Percentiles rank a stretch among this genome's conserved stretches.
These are phyloP conservation scores for Populus hybrid DNA, from an alignment of 441 rosid genomes.

Conservation along the genomic window DNA sequence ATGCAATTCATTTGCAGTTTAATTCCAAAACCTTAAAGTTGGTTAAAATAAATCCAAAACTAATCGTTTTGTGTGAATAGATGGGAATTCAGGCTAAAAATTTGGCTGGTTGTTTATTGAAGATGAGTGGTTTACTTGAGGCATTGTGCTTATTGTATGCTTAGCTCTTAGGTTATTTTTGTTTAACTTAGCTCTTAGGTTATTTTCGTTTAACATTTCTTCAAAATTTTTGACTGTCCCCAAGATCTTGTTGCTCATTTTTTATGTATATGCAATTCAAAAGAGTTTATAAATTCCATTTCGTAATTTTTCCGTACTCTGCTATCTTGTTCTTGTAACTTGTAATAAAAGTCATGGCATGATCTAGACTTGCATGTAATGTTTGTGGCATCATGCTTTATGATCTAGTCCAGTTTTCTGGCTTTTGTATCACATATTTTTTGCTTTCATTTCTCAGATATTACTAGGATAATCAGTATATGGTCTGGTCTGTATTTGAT, in stretches of 20 bases:
- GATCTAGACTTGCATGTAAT: not conserved
- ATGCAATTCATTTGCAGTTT: no score
- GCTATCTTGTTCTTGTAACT: not conserved
- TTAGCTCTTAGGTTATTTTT: no score
- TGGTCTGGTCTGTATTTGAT: not conserved
- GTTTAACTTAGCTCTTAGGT: no score
- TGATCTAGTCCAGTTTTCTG: not conserved
- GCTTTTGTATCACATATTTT: not conserved
- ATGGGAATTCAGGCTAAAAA: no score
- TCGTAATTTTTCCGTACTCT: not conserved
- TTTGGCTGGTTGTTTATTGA: no score
- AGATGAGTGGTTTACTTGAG: not conserved
- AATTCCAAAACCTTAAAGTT: no score
- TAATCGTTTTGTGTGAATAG: no score
- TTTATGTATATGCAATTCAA: not conserved
- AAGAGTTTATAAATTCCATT: not conserved
- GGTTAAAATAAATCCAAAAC: no score
- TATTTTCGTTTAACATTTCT: not conserved
- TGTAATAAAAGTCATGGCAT: not conserved
- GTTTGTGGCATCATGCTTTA: not conserved
- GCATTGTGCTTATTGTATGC: no score
- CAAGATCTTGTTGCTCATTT: not conserved
- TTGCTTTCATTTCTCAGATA: not conserved
- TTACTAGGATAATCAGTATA: not conserved
- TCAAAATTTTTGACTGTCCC: not conserved